phyloP scores from a whole-genome alignment of 2,329 filamentous ascomycete genomes.

The Xylaria multiplex region DNA sequence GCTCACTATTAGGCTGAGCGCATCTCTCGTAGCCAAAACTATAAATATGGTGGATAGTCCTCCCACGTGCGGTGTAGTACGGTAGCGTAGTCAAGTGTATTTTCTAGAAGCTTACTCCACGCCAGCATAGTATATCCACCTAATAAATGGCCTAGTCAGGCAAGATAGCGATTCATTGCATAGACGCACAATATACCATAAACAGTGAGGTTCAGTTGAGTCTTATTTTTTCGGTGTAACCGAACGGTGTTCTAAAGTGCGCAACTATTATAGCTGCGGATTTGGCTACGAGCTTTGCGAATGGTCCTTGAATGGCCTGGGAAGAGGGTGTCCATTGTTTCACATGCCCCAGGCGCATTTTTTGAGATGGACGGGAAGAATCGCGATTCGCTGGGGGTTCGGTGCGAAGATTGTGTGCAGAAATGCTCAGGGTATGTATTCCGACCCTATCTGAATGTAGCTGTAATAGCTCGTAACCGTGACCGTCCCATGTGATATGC shows the following conservation, averaged over 20 bases:
- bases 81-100: neutral
- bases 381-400: constrained; percentile 27
- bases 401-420: constrained; percentile 35
- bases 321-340: constrained; percentile 8
- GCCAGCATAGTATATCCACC: neutral
- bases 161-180: neutral
- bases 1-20: too few species aligned
- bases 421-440: constrained; percentile 47
- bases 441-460: constrained; percentile 48
- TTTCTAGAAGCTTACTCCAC: neutral
- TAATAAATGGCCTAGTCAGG: neutral
- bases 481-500: constrained; percentile 47
- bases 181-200: constrained; percentile 5
- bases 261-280: constrained; percentile 1
- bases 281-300: constrained; percentile 19
- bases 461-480: constrained; percentile 48
- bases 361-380: constrained; percentile 19
- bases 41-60: too few species aligned
- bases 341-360: constrained; percentile 20
- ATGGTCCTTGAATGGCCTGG: constrained; percentile 9
- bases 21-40: too few species aligned
- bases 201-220: constrained; percentile 15
- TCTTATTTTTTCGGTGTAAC: constrained; percentile 24
- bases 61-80: too few species aligned
- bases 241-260: constrained; percentile 1